phyloP scores from a whole-genome alignment of 73 alveolate species.

The Paramecium tetraurelia region DNA sequence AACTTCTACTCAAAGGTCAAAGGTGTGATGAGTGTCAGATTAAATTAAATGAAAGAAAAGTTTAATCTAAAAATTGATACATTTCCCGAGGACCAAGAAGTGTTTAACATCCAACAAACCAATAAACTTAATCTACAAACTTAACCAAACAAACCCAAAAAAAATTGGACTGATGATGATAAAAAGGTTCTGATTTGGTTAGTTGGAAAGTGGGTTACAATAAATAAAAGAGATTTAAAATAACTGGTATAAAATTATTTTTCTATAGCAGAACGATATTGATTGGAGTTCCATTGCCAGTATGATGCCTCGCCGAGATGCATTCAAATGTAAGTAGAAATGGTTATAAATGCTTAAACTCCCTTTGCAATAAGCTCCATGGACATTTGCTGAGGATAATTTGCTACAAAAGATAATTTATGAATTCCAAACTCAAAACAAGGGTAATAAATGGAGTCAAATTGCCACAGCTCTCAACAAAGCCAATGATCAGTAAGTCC shows the following conservation, averaged over 20 bases:
- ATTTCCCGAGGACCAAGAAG: slow-evolving; percentile 19
- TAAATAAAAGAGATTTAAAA: neutral
- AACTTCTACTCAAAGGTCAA: neutral
- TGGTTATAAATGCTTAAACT: slow-evolving; percentile 44
- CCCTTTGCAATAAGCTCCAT: slow-evolving; percentile 21
- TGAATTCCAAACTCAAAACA: neutral
- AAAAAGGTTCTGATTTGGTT: slow-evolving; percentile 51
- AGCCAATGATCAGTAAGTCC: slow-evolving; percentile 13
- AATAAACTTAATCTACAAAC: neutral
- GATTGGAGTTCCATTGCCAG: slow-evolving; percentile 27
- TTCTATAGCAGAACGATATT: neutral
- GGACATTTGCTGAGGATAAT: neutral
- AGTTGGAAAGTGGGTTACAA: slow-evolving; percentile 20
- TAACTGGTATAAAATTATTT: neutral
- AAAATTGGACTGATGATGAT: slow-evolving; percentile 66
- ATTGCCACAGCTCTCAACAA: slow-evolving; percentile 49
- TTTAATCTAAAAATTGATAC: neutral
- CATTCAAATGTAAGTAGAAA: slow-evolving; percentile 21
- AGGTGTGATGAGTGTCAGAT: neutral
- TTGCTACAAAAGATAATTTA: neutral
- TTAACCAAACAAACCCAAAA: neutral
- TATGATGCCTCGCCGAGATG: slow-evolving; percentile 40
- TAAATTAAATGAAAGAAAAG: slow-evolving; percentile 6
- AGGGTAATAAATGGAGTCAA: slow-evolving; percentile 59
- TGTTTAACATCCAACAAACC: neutral